Evolutionary conservation across 2,329 filamentous ascomycete species (phyloP).

Genomic region (Pestalotiopsis sp.): DNA sequence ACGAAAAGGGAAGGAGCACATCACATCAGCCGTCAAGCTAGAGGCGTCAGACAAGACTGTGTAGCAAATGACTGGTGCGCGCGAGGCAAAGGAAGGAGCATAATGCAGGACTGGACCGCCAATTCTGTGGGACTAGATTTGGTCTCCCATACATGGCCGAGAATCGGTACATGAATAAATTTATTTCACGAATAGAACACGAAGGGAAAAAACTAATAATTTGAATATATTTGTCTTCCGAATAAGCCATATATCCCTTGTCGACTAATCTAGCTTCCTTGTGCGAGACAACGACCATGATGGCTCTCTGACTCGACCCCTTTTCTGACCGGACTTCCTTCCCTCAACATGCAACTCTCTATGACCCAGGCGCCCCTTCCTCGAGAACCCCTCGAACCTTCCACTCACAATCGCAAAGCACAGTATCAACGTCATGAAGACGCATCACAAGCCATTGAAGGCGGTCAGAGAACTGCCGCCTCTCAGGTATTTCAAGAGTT

Average conservation of each 20-base stretch:
- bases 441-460: slow-evolving; percentile 1
- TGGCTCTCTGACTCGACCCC: slow-evolving; percentile 4
- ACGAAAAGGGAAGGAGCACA: neutral
- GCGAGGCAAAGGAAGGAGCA: neutral
- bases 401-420: slow-evolving; percentile 1
- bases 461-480: neutral
- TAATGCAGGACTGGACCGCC: neutral
- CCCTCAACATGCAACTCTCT: neutral
- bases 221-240: neutral
- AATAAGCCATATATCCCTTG: neutral
- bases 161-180: neutral
- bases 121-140: neutral
- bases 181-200: neutral
- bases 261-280: neutral
- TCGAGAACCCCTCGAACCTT: slow-evolving; percentile 2
- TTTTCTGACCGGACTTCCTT: neutral
- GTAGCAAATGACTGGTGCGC: neutral
- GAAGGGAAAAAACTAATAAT: neutral
- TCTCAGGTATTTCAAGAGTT: neutral
- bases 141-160: neutral
- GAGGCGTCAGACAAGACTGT: neutral
- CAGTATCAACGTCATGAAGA: slow-evolving; percentile 4
- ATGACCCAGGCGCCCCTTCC: slow-evolving; percentile 4
- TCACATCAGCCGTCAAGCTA: neutral
- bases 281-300: neutral